Evolutionary conservation across 2,329 filamentous ascomycete species (phyloP).

Genomic region (Laburnicola sp.): DNA sequence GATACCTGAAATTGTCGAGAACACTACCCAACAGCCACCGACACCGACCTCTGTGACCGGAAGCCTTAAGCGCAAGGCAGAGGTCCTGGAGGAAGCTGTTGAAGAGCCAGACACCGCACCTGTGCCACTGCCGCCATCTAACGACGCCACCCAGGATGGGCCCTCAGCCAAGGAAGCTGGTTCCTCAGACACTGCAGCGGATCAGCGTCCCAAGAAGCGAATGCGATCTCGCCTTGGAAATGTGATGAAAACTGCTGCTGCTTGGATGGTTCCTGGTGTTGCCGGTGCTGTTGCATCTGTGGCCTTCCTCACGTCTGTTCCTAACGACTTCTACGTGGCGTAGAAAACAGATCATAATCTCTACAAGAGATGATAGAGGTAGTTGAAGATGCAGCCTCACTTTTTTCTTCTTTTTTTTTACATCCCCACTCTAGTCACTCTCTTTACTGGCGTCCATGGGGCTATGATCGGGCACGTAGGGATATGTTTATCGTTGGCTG

Average conservation of each 20-base stretch:
- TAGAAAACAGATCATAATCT: background rate
- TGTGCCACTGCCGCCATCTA: background rate
- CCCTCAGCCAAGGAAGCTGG: background rate
- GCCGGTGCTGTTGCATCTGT: constrained; percentile 2
- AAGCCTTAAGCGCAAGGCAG: constrained; percentile 38
- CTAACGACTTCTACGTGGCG: constrained; percentile 5
- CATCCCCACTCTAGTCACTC: no score
- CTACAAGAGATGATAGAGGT: no score
- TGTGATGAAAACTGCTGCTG: constrained; percentile 1
- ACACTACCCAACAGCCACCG: constrained; percentile 28
- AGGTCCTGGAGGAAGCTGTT: constrained; percentile 24
- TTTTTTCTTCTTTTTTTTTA: no score
- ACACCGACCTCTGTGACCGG: constrained; percentile 32
- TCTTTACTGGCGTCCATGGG: no score
- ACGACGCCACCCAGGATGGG: background rate
- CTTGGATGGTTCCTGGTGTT: constrained; percentile 1
- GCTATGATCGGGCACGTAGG: no score
- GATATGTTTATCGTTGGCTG: no score
- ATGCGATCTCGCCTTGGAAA: constrained; percentile 1
- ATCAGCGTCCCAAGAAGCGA: constrained; percentile 8
- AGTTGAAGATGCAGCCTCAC: no score
- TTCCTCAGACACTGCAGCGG: background rate
- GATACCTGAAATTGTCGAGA: constrained; percentile 39
- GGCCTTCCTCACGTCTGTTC: constrained; percentile 4
- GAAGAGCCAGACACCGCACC: background rate